Evolutionary conservation across 2,329 filamentous ascomycete genomes (phyloP), one percentile per base, ranked within the genome.

Genomic region (Aspergillus neotritici): DNA sequence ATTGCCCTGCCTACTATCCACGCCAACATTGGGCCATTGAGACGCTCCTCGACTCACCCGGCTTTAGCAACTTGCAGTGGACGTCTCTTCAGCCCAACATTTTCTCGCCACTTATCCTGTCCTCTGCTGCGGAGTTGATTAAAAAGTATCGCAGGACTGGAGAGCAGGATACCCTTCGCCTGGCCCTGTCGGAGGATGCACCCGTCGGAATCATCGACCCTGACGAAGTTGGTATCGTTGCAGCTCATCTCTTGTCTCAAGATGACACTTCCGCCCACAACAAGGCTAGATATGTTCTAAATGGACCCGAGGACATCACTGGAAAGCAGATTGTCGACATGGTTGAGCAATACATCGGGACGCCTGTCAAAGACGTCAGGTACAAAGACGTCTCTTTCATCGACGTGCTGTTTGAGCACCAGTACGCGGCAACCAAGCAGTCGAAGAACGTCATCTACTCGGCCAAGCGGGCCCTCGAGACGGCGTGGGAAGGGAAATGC

Each of bases 1-100:
- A 65, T 40, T 59, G 10, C 34, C 31, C 13, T 0, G 61, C 57
- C 0, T 70, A 65, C 48, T 71, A 72, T 40, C 37, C 62, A 3
- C 58, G 68, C 4, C 30, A 51, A 1, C 68, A 72, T 37, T 71
- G 67, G 68, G 69, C 69, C 0, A 64, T 72, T 13, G 68, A 72
- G 48, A 14, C 53, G 4, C 41, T 71, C 32, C 55, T 72, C 3
- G 43, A 48, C 40, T 58, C 65, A 28, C 58, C 62, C 0, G 65
- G 68, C 39, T 71, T 70, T 37, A 33, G 43, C 7, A 13, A 25
- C 3, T 42, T 72, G 34, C 55, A 58, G 9, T 72, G 64, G 65
- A 67, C 66, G 0, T 71, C 67, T 0, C 54, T 72, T 4, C 67
- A 68, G 48, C 60, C 68, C 0, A 71, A 71, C 15, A 2, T 54